Evolutionary conservation across 805 yeast species (phyloP).

Genomic region (Myxozyma vanderwaltii): DNA sequence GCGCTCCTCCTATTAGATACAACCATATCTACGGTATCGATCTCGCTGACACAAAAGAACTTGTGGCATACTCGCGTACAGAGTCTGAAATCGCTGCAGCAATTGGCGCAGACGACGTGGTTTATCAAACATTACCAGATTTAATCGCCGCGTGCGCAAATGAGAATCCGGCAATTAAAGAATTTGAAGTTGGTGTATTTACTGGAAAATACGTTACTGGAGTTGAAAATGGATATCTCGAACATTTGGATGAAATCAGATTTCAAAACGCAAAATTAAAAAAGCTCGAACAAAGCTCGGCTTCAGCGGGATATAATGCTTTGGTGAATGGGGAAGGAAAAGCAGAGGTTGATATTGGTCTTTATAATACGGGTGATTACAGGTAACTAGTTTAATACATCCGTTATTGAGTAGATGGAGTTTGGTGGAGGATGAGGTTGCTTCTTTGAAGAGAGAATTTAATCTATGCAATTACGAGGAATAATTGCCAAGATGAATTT

Average conservation of each 20-base stretch:
- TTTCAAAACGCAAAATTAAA: conserved; percentile 55
- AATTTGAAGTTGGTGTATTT: conserved; percentile 95
- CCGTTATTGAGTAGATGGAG: no score
- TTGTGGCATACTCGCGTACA: conserved; percentile 80
- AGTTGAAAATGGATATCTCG: conserved; percentile 76
- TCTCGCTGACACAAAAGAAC: conserved; percentile 89
- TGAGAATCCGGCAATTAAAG: conserved; percentile 46
- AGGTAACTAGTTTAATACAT: no score
- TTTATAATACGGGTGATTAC: conserved; percentile 61
- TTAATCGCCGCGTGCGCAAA: conserved; percentile 71
- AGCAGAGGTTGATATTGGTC: conserved; percentile 72
- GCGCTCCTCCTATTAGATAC: conserved; percentile 96
- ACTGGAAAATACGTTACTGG: conserved; percentile 96
- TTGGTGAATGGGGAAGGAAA: conserved; percentile 55
- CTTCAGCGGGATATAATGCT: conserved; percentile 32
- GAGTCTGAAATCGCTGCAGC: conserved; percentile 74
- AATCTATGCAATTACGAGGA: no score
- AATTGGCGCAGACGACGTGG: conserved; percentile 88
- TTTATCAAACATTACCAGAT: conserved; percentile 84
- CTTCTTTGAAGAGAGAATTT: no score
- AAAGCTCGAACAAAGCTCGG: conserved; percentile 49
- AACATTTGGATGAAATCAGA: conserved; percentile 78
- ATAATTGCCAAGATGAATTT: no score
- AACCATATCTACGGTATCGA: conserved; percentile 98
- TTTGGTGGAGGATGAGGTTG: no score